Percentiles rank a stretch among this genome's conserved stretches.
phyloP scores from a whole-genome alignment of 495 filamentous ascomycete genomes.

The Penicillium mononematosum region DNA sequence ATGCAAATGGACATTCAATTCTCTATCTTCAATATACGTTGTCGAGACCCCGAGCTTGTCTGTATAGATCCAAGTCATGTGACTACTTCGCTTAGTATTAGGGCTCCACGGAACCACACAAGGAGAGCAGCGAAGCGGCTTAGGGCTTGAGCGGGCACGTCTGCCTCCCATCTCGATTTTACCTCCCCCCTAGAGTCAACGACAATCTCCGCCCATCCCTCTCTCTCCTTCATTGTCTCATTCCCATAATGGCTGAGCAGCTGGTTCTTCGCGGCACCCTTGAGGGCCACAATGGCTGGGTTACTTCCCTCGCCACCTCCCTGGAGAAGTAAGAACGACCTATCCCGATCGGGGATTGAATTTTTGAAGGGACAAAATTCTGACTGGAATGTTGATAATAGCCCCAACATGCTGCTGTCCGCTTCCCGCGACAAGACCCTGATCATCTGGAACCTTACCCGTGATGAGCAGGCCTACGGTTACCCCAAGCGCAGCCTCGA shows the following conservation, averaged over 20 bases:
- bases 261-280: slow-evolving; percentile 96
- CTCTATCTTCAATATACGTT: not conserved
- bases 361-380: slow-evolving; percentile 30
- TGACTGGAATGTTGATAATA: slow-evolving; percentile 48
- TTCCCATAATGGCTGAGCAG: slow-evolving; percentile 82
- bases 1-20: not conserved
- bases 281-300: slow-evolving; percentile 87
- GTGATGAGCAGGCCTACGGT: slow-evolving; percentile 94
- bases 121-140: slow-evolving; percentile 37
- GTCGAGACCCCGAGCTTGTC: not conserved
- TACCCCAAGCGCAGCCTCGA: slow-evolving; percentile 98
- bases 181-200: slow-evolving; percentile 46
- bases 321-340: slow-evolving; percentile 83
- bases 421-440: slow-evolving; percentile 95
- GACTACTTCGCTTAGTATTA: slow-evolving; percentile 41
- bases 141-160: slow-evolving; percentile 42
- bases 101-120: slow-evolving; percentile 41
- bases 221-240: slow-evolving; percentile 49
- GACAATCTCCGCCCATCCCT: slow-evolving; percentile 48
- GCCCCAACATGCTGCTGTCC: slow-evolving; percentile 99
- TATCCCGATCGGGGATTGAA: slow-evolving; percentile 28
- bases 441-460: slow-evolving; percentile 99
- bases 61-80: slow-evolving; percentile 18
- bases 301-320: slow-evolving; percentile 83
- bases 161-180: slow-evolving; percentile 45